phyloP scores from a whole-genome alignment of 495 filamentous ascomycete species.

The Hyaloscypha bicolor region DNA sequence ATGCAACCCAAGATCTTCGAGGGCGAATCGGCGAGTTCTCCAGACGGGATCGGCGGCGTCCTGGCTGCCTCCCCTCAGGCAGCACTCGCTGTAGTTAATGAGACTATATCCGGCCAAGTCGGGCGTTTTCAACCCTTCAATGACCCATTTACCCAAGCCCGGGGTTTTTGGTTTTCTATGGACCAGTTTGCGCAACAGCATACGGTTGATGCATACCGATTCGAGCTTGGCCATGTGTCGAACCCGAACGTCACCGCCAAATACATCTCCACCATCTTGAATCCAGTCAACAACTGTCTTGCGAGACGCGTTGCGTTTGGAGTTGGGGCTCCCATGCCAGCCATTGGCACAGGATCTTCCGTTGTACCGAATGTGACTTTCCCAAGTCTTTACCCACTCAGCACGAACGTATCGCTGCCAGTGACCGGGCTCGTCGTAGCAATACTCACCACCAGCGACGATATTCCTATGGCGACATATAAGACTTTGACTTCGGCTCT shows the following conservation, averaged over 20 bases:
- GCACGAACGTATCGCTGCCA: neutral
- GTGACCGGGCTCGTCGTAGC: slow-evolving; percentile 12
- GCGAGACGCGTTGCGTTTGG: slow-evolving; percentile 7
- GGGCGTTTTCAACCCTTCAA: slow-evolving; percentile 9
- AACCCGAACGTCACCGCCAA: slow-evolving; percentile 10
- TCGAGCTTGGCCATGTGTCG: slow-evolving; percentile 13
- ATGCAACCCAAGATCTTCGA: slow-evolving; percentile 16
- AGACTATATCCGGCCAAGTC: slow-evolving; percentile 5
- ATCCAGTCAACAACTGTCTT: slow-evolving; percentile 16
- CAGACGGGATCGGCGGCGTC: slow-evolving; percentile 11
- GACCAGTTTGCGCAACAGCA: slow-evolving; percentile 13
- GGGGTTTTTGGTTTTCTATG: slow-evolving; percentile 4
- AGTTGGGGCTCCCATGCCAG: slow-evolving; percentile 11
- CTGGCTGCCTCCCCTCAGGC: neutral
- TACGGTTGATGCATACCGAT: slow-evolving; percentile 16
- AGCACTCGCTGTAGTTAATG: slow-evolving; percentile 1
- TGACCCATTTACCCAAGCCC: slow-evolving; percentile 10
- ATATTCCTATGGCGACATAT: slow-evolving; percentile 4
- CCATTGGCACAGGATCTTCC: slow-evolving; percentile 1
- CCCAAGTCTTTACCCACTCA: slow-evolving; percentile 4
- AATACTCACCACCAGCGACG: slow-evolving; percentile 6
- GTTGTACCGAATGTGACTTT: slow-evolving; percentile 4
- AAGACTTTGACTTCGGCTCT: neutral
- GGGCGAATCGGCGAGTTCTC: slow-evolving; percentile 7
- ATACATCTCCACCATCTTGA: slow-evolving; percentile 11